A percentile compares a stretch with the other conserved stretches of the same genome.
These are phyloP conservation scores for Auriculariales sp. DNA, from an alignment of 768 basidiomycete genomes.

Conservation along the genomic window DNA sequence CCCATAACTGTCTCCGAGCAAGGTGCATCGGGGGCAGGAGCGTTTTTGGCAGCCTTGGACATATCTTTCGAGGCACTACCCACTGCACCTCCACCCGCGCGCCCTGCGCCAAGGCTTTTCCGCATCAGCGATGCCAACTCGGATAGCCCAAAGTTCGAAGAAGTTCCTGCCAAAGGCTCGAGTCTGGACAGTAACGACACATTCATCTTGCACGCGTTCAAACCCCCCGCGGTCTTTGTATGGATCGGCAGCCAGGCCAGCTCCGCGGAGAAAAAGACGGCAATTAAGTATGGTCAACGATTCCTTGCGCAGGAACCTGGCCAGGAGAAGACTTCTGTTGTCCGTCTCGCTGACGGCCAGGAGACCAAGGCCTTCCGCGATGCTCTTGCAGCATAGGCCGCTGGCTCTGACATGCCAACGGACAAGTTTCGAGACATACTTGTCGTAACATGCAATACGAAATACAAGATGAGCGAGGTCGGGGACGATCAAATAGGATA, in stretches of 20 bases:
- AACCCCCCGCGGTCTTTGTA: constrained; percentile 33
- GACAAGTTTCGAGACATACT: neutral
- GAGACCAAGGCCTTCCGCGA: neutral
- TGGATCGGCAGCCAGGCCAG: constrained; percentile 53
- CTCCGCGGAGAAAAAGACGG: constrained; percentile 48
- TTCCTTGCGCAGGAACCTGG: constrained; percentile 49
- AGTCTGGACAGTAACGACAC: constrained; percentile 19
- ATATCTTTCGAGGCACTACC: constrained; percentile 10
- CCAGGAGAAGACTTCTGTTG: constrained; percentile 8
- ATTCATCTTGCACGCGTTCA: constrained; percentile 35
- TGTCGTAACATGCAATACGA: too few relatives aligned
- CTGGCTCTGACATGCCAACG: neutral
- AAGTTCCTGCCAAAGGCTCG: constrained; percentile 21
- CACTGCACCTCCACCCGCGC: constrained; percentile 2
- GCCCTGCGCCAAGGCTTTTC: constrained; percentile 13
- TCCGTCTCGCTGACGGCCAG: neutral
- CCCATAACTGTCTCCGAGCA: constrained; percentile 26
- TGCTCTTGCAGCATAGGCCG: neutral
- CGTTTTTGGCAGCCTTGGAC: constrained; percentile 35
- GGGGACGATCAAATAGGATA: too few relatives aligned
- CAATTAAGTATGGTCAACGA: constrained; percentile 78
- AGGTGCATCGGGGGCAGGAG: constrained; percentile 28
- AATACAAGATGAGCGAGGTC: too few relatives aligned
- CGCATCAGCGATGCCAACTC: constrained; percentile 30
- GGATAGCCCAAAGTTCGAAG: constrained; percentile 18